Base-by-base conservation (phyloP, 2,329 filamentous ascomycete genomes). In the Ophiostoma pallidulum region DNA sequence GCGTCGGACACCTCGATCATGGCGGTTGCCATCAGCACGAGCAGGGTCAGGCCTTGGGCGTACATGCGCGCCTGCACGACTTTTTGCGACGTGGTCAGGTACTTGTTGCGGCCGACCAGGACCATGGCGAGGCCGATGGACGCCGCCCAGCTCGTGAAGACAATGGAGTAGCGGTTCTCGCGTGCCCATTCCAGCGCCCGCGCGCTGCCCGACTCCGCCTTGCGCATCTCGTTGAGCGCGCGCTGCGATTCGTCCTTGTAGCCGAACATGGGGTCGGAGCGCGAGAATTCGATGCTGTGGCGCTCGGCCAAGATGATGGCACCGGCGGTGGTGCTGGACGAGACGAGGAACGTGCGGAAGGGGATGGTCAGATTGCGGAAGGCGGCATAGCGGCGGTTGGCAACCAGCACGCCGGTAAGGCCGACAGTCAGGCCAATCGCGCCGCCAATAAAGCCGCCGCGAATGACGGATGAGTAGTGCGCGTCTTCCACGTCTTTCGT, bases 11-110 rank as follows among this genome's bases (percentile, higher is more conserved):
- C 73, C 78, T 96, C 90, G 58, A 96, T 84, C 10, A 80, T 84
- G 40, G 91, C 88, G 28, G 81, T 85, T 48, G 86, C 80, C 60
- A 94, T 77, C 48, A 96, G 72, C 44, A 95, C 87, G 54, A 83
- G 85, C 40, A 96, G 72, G 5, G 90, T 94, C 58, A 94, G 70
- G 6, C 86, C 88, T 71, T 96, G 90, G 4, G 90, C 90, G 67
- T 95, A 95, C 55, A 96, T 84, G 77, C 90, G 83, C 20, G 89
- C 90, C 74, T 96, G 90, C 14, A 96, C 90, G 19, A 96, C 70
- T 74, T 95, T 95, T 73, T 96, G 90, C 51, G 77, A 70, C 2
- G 80, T 82, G 42, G 75, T 78, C 40, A 94, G 73, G 62, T 82
- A 86, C 55, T 77, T 81, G 63, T 87, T 87, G 53, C 87, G 78